A percentile compares a stretch with the other conserved stretches of the same genome.
phyloP scores from a whole-genome alignment of 805 yeast species.

The Hanseniaspora pseudoguilliermondii region DNA sequence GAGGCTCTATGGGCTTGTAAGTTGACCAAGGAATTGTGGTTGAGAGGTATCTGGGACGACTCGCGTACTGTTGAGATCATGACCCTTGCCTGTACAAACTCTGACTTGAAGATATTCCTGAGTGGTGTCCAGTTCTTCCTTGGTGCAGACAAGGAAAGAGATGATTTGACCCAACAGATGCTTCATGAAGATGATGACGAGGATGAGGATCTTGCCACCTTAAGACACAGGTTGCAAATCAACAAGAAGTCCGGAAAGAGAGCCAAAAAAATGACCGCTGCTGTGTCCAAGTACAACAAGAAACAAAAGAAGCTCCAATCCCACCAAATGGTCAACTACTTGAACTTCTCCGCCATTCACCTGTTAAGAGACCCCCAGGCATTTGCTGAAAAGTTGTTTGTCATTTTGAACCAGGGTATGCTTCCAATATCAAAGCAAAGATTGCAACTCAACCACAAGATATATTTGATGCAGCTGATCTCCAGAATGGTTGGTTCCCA shows the following conservation, averaged over 20 bases:
- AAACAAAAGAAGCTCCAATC: slow-evolving; percentile 46
- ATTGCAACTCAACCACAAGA: slow-evolving; percentile 77
- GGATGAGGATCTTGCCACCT: slow-evolving; percentile 55
- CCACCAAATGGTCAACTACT: slow-evolving; percentile 34
- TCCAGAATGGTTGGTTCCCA: slow-evolving; percentile 90
- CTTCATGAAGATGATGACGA: slow-evolving; percentile 58
- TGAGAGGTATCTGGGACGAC: slow-evolving; percentile 97
- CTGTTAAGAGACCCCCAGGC: slow-evolving; percentile 94
- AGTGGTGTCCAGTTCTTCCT: slow-evolving; percentile 86
- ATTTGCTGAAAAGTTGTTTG: slow-evolving; percentile 74
- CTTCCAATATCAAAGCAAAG: slow-evolving; percentile 55
- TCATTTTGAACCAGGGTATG: slow-evolving; percentile 40
- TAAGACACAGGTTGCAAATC: slow-evolving; percentile 70
- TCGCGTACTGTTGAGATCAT: slow-evolving; percentile 91
- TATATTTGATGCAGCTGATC: slow-evolving; percentile 72
- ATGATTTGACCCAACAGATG: slow-evolving; percentile 58
- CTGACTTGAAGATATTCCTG: slow-evolving; percentile 66
- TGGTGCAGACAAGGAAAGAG: slow-evolving; percentile 87
- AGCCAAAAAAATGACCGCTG: slow-evolving; percentile 65
- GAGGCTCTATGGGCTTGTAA: slow-evolving; percentile 91
- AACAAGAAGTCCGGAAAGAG: slow-evolving; percentile 74
- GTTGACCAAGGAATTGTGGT: slow-evolving; percentile 89
- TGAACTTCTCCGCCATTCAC: slow-evolving; percentile 92
- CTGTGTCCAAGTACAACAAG: slow-evolving; percentile 56
- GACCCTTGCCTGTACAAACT: slow-evolving; percentile 86